phyloP scores from a whole-genome alignment of 257 asterid species.

The Haberlea rhodopensis region DNA sequence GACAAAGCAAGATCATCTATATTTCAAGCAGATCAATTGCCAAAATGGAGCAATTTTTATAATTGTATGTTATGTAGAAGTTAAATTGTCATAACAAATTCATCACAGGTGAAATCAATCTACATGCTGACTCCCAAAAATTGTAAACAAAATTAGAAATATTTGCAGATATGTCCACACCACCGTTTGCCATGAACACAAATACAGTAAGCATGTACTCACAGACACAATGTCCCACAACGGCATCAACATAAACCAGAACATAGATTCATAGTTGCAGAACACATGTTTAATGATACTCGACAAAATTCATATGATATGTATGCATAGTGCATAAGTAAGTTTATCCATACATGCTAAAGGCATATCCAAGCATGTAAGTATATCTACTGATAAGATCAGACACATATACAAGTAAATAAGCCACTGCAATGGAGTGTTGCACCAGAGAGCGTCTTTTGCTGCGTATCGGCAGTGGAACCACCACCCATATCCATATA shows the following conservation, averaged over 20 bases:
- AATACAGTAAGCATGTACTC: conserved; percentile 16
- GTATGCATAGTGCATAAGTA: background rate
- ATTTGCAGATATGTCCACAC: background rate
- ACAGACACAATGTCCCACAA: conserved; percentile 4
- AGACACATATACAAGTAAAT: conserved; percentile 8
- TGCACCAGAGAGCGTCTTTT: conserved; percentile 24
- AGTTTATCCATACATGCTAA: background rate
- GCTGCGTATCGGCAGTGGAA: conserved; percentile 19
- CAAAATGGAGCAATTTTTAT: background rate
- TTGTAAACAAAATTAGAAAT: background rate
- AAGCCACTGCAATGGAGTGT: background rate
- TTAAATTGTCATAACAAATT: background rate
- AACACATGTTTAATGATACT: background rate
- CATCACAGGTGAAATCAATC: background rate
- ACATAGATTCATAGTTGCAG: background rate
- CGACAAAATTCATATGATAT: background rate
- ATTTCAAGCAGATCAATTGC: background rate
- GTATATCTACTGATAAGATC: background rate
- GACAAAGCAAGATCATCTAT: background rate
- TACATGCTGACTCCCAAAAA: background rate
- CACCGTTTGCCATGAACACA: background rate
- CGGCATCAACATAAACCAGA: conserved; percentile 4
- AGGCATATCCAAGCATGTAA: conserved; percentile 1
- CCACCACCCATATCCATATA: conserved; percentile 23
- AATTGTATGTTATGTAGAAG: background rate